Evolutionary conservation across 371 early-diverging fungal species (phyloP), one percentile per base, ranked within the genome.

Genomic region (Capniomyces stellatus): DNA sequence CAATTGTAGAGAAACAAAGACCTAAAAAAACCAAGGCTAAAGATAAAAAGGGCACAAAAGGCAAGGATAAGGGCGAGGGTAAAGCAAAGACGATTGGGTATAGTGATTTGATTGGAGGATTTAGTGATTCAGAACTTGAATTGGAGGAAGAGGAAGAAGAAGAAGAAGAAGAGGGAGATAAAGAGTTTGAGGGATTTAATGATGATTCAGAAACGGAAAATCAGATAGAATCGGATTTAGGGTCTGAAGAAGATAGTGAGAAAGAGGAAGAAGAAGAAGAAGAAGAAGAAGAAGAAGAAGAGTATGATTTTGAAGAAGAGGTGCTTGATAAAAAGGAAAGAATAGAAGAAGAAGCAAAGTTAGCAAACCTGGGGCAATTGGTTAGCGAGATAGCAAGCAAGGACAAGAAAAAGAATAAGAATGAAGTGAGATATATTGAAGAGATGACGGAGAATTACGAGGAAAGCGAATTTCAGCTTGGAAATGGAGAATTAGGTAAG

Each of bases 231-330:
- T 58, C 55, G 27, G 54, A 71, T 54, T 63, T 72, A 55, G 57
- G 58, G 35, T 61, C 54, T 51, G 60, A 75, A 54, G 58, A 35
- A 10, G 15, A 35, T 35, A 35, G 35, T 15, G 35, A 35, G 15
- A 15, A 35, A 15, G 61, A 71, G 25, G 77, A 75, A 10, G 71
- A 71, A 0, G 75, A 69, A 0, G 74, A 71, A 1, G 76, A 75
- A 0, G 77, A 74, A 27, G 69, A 69, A 30, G 71, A 71, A 6
- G 75, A 71, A 28, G 74, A 74, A n/a, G n/a, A n/a, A n/a, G n/a
- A n/a, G n/a, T n/a, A n/a, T n/a, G n/a, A n/a, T n/a, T n/a, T n/a
- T n/a, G n/a, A n/a, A n/a, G 60, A 75, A 54, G 58, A 35, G 6
- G 15, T 10, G 6, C 6, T 6, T 15, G 35, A 35, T 10, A 15